These are phyloP conservation scores for Cornus kousa DNA, from an alignment of 148 eudicot genomes.

Conservation along the genomic window DNA sequence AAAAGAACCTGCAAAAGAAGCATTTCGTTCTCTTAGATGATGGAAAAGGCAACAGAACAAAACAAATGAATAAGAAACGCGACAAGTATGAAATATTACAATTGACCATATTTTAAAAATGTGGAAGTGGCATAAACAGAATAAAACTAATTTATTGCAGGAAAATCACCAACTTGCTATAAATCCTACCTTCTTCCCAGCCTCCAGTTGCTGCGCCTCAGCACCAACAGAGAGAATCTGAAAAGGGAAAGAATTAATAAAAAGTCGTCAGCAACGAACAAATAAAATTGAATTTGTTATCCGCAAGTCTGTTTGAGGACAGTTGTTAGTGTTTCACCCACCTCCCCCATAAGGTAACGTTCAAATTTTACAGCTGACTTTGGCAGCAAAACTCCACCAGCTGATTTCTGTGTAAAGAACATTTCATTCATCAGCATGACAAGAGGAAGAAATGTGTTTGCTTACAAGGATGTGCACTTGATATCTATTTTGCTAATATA, in stretches of 20 bases:
- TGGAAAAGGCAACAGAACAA: not conserved
- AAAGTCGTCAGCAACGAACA: not conserved
- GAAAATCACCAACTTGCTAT: conserved; percentile 4
- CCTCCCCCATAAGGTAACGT: conserved; percentile 96
- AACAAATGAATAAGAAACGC: not conserved
- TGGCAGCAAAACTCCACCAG: conserved; percentile 92
- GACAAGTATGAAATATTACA: not conserved
- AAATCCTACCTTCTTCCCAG: conserved; percentile 81
- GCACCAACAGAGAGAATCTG: conserved; percentile 83
- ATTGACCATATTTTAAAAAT: not conserved
- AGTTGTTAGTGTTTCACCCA: conserved; percentile 22
- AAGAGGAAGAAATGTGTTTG: not conserved
- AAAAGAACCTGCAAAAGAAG: conserved; percentile 76
- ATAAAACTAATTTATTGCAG: not conserved
- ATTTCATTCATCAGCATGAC: not conserved
- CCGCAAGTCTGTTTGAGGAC: not conserved
- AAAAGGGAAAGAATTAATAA: conserved; percentile 2
- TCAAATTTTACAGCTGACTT: conserved; percentile 95
- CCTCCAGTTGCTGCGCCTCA: conserved; percentile 72
- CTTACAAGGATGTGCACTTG: not conserved
- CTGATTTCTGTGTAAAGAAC: conserved; percentile 65
- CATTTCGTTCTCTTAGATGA: not conserved
- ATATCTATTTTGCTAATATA: not conserved
- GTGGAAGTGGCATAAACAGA: not conserved
- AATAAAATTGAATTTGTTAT: conserved; percentile 3